phyloP scores from a whole-genome alignment of 2,329 filamentous ascomycete species.

The Penicillium palitans region DNA sequence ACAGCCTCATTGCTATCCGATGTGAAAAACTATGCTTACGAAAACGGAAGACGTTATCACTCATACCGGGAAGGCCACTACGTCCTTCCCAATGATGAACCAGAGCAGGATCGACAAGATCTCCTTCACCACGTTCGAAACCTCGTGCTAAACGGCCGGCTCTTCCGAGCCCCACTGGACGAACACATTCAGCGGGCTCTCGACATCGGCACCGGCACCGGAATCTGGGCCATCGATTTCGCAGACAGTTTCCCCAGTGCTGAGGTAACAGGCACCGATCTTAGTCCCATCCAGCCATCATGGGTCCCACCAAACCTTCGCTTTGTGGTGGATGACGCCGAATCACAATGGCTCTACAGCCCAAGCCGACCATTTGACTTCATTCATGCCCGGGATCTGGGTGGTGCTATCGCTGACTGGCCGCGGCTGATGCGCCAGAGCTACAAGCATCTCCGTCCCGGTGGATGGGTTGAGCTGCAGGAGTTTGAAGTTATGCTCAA shows the following conservation, averaged over 20 bases:
- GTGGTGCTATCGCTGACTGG: constrained; percentile 35
- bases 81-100: constrained; percentile 38
- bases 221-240: constrained; percentile 39
- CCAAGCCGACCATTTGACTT: constrained; percentile 32
- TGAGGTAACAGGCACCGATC: constrained; percentile 49
- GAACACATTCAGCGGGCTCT: constrained; percentile 32
- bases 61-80: constrained; percentile 33
- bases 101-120: constrained; percentile 39
- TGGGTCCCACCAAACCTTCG: constrained; percentile 41
- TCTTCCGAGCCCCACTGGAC: constrained; percentile 41
- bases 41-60: constrained; percentile 33
- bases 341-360: constrained; percentile 34
- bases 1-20: constrained; percentile 26
- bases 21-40: constrained; percentile 25
- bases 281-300: constrained; percentile 44
- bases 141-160: constrained; percentile 37
- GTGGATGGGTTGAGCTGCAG: constrained; percentile 54
- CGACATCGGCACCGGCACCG: constrained; percentile 44
- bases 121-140: constrained; percentile 41
- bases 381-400: constrained; percentile 37
- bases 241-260: constrained; percentile 40
- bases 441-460: constrained; percentile 44
- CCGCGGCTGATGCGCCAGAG: constrained; percentile 27
- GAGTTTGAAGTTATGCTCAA: constrained; percentile 32
- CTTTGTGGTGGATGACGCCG: constrained; percentile 39